These are phyloP conservation scores for Priceomyces castillae DNA, from an alignment of 805 yeast species.

Conservation along the genomic window DNA sequence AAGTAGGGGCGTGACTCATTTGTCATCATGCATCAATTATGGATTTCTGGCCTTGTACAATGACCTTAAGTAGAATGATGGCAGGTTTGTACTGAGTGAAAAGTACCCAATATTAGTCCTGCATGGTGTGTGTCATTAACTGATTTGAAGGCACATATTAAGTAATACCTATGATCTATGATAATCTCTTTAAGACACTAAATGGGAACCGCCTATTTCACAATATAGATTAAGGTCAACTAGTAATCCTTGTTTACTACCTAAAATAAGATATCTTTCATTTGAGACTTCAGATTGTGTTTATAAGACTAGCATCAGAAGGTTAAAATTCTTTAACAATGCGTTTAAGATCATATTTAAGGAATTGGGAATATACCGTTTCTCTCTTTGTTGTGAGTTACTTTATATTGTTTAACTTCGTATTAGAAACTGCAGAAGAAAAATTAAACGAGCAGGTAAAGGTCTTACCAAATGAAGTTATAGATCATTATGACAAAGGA, in stretches of 20 bases:
- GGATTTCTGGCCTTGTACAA: not conserved
- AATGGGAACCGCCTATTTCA: too few relatives aligned
- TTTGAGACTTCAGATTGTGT: too few relatives aligned
- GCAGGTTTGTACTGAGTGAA: not conserved
- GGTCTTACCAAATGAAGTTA: constrained; percentile 23
- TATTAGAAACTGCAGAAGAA: constrained; percentile 12
- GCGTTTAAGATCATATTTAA: constrained; percentile 1
- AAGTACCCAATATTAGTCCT: not conserved
- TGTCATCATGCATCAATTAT: constrained; percentile 8
- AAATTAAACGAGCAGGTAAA: constrained; percentile 16
- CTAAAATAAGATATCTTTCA: too few relatives aligned
- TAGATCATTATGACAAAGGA: constrained; percentile 13
- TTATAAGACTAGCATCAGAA: too few relatives aligned
- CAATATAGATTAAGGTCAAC: too few relatives aligned
- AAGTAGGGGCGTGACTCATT: constrained; percentile 18
- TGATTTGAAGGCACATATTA: too few relatives aligned
- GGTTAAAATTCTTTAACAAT: too few relatives aligned
- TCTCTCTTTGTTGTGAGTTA: constrained; percentile 19
- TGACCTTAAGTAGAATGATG: not conserved
- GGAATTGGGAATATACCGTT: constrained; percentile 24
- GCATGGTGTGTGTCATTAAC: not conserved
- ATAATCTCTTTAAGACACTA: too few relatives aligned
- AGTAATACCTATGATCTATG: too few relatives aligned
- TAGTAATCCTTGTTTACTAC: too few relatives aligned
- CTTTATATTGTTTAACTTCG: constrained; percentile 17